Conservation (phyloP, 1,139 yeast genomes). For the Sugiyamaella sp. region DNA sequence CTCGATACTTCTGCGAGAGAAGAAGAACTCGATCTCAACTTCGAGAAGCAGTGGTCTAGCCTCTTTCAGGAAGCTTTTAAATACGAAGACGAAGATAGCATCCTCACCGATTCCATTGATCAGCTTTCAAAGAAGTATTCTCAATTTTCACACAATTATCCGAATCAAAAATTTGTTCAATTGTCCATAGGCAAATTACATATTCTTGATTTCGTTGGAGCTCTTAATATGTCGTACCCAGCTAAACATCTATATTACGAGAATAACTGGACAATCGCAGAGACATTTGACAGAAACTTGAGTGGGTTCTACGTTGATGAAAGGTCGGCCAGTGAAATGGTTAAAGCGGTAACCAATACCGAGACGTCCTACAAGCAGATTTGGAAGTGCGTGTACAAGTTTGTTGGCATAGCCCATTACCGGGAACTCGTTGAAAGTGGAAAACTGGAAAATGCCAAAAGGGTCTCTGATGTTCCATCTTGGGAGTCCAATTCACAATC, state of each 20-base stretch:
- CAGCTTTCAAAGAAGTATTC: slow-evolving; percentile 17
- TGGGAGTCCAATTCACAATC: slow-evolving; percentile 1
- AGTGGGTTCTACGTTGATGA: slow-evolving; percentile 18
- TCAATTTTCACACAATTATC: slow-evolving; percentile 4
- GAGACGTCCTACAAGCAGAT: slow-evolving; percentile 7
- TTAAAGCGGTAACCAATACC: background rate
- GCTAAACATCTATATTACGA: slow-evolving; percentile 17
- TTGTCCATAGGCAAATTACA: slow-evolving; percentile 20
- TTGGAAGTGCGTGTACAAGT: slow-evolving; percentile 16
- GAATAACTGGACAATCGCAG: slow-evolving; percentile 6
- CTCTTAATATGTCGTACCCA: slow-evolving; percentile 8
- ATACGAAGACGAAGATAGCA: slow-evolving; percentile 6
- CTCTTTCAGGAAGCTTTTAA: background rate
- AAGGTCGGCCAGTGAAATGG: slow-evolving; percentile 4
- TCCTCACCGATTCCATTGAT: slow-evolving; percentile 7
- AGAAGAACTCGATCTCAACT: slow-evolving; percentile 7
- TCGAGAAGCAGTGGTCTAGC: slow-evolving; percentile 19
- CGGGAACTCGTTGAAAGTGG: background rate
- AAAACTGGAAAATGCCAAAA: background rate
- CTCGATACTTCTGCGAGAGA: background rate
- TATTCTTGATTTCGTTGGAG: slow-evolving; percentile 20
- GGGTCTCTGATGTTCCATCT: slow-evolving; percentile 2
- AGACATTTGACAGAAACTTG: slow-evolving; percentile 16
- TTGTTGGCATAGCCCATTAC: slow-evolving; percentile 18
- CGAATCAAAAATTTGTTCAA: slow-evolving; percentile 16